These are phyloP conservation scores for Themeda triandra DNA, from an alignment of 176 grass and related monocot species.

Conservation along the genomic window DNA sequence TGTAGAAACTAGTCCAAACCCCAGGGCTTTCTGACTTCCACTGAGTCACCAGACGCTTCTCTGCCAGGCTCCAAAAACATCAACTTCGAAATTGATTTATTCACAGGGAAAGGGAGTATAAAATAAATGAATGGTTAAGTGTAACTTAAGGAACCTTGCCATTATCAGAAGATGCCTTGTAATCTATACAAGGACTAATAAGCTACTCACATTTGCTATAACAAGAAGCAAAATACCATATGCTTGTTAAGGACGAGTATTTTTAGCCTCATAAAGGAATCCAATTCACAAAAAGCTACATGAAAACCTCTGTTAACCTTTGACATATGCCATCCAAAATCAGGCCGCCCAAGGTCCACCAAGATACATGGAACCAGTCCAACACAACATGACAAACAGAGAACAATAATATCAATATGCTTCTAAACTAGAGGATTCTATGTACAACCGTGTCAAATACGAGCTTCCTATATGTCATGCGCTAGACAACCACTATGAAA, in stretches of 20 bases:
- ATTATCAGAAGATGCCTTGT: background rate
- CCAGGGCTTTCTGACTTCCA: no score
- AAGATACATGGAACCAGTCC: slow-evolving; percentile 1
- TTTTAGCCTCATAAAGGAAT: background rate
- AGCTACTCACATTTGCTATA: background rate
- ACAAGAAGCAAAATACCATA: background rate
- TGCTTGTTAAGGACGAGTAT: background rate
- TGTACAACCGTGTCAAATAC: slow-evolving; percentile 37
- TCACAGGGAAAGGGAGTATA: no score
- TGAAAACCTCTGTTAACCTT: background rate
- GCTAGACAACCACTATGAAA: slow-evolving; percentile 14
- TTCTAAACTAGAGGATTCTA: slow-evolving; percentile 26
- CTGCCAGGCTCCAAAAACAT: no score
- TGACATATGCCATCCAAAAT: slow-evolving; percentile 12
- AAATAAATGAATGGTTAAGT: background rate
- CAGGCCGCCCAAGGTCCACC: background rate
- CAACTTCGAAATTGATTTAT: no score
- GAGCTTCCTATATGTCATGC: slow-evolving; percentile 18
- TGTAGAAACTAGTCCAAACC: no score
- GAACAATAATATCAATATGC: slow-evolving; percentile 18
- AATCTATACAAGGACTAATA: background rate
- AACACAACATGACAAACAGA: slow-evolving; percentile 8
- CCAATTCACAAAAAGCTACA: background rate
- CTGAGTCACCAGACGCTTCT: no score
- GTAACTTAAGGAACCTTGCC: background rate